Percentiles rank a stretch among this genome's conserved stretches.
Conservation (phyloP, 148 eudicot genomes). For the Rhododendron vialii region DNA sequence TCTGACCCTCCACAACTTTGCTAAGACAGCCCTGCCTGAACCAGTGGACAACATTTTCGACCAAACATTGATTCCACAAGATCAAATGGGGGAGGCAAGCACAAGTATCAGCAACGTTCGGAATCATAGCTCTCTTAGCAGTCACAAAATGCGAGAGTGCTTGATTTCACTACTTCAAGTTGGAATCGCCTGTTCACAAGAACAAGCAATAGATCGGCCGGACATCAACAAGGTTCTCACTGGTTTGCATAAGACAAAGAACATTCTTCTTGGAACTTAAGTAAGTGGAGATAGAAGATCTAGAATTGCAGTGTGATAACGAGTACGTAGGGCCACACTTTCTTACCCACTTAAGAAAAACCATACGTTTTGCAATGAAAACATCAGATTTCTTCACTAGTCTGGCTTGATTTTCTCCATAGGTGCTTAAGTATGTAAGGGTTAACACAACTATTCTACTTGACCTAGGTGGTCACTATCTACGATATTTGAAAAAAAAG, state of each 20-base stretch:
- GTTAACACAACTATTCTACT: background rate
- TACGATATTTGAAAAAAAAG: background rate
- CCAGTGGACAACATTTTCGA: background rate
- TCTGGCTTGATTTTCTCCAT: background rate
- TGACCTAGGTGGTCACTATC: too few species aligned
- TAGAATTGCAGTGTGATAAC: background rate
- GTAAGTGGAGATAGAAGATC: background rate
- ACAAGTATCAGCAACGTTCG: fast-evolving
- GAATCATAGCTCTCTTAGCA: background rate
- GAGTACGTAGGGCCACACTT: background rate
- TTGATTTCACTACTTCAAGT: background rate
- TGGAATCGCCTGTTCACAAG: background rate
- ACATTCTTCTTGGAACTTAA: background rate
- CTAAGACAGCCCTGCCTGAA: background rate
- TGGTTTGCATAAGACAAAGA: background rate
- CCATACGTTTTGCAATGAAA: background rate
- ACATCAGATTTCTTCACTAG: background rate
- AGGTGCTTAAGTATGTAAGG: background rate
- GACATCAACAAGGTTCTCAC: background rate
- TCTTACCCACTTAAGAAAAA: background rate
- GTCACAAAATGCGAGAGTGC: background rate
- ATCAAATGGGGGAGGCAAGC: background rate
- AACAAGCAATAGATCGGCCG: background rate
- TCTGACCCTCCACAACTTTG: background rate
- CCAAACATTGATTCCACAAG: background rate